phyloP scores from a whole-genome alignment of 805 yeast species.

The Candida chilensis region DNA sequence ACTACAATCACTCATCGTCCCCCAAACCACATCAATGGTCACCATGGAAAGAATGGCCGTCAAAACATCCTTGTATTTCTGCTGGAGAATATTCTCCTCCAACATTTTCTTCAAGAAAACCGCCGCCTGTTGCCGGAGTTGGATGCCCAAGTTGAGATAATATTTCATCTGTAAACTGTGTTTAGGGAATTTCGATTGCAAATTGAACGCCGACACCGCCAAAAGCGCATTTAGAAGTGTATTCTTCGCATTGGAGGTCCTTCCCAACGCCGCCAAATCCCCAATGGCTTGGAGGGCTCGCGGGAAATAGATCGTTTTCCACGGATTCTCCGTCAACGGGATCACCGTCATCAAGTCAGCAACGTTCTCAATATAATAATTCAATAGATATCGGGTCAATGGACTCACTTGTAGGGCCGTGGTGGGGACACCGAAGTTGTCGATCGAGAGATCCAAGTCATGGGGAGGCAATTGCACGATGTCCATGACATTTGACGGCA shows the following conservation, averaged over 20 bases:
- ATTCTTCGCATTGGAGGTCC: slow-evolving; percentile 66
- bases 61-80: slow-evolving; percentile 75
- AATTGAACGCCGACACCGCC: slow-evolving; percentile 75
- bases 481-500: slow-evolving; percentile 49
- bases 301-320: slow-evolving; percentile 84
- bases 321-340: slow-evolving; percentile 68
- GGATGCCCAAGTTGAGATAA: slow-evolving; percentile 64
- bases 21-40: slow-evolving; percentile 84
- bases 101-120: slow-evolving; percentile 54
- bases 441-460: slow-evolving; percentile 30
- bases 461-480: slow-evolving; percentile 30
- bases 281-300: slow-evolving; percentile 78
- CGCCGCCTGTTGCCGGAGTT: slow-evolving; percentile 68
- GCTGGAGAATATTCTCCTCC: slow-evolving; percentile 38
- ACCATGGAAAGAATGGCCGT: slow-evolving; percentile 83
- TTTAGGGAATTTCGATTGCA: slow-evolving; percentile 63
- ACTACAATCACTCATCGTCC: slow-evolving; percentile 80
- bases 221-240: slow-evolving; percentile 70
- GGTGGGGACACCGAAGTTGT: slow-evolving; percentile 39
- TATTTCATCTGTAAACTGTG: slow-evolving; percentile 60
- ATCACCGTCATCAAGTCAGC: slow-evolving; percentile 75
- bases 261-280: slow-evolving; percentile 66
- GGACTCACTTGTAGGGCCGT: slow-evolving; percentile 61
- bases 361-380: slow-evolving; percentile 65
- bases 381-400: slow-evolving; percentile 60